Evolutionary conservation across 345 rosid species (phyloP), one percentile per base, ranked within the genome.

Genomic region (Lagerstroemia speciosa): DNA sequence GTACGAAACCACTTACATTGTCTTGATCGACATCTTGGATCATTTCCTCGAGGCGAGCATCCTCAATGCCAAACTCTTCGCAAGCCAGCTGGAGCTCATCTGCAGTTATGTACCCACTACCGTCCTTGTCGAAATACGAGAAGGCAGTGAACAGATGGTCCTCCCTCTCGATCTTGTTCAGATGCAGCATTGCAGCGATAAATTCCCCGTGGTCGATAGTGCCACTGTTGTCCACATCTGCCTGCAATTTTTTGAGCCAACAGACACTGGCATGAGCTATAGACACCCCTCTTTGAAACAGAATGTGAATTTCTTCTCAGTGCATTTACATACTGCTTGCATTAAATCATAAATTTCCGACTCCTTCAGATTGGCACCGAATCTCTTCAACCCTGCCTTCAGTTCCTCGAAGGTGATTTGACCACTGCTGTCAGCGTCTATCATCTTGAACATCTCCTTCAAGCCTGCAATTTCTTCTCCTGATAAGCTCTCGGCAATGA

Each of bases 361-460:
- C 65, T 82, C 83, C 74, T 77, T 72, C 58, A 79, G 73, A 70
- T 61, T 75, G 63, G 83, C 81, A 31, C 85, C 85, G 16, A 64
- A 77, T 75, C 77, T 77, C 57, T 77, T 79, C 69, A 82, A 68
- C 45, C 83, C 85, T 20, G 27, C 75, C 79, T 77, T 77, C 60
- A 82, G 71, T 73, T 82, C 85, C 64, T 82, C 85, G 8, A 82
- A 77, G 53, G 83, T 77, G 38, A 82, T 82, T 53, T 82, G 83
- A 15, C 85, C 85, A 41, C 85, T 82, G 48, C 43, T 71, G 53
- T 82, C 85, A 15, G 82, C 15, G 12, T 82, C 85, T 52, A 82
- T 82, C 85, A 82, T 82, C 70, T 79, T 82, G 71, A 82, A 82
- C 83, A 79, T 82, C 73, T 82, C 85, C 72, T 71, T 82, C 67